Conservation (phyloP, 345 rosid genomes). For the Lumnitzera racemosa region DNA sequence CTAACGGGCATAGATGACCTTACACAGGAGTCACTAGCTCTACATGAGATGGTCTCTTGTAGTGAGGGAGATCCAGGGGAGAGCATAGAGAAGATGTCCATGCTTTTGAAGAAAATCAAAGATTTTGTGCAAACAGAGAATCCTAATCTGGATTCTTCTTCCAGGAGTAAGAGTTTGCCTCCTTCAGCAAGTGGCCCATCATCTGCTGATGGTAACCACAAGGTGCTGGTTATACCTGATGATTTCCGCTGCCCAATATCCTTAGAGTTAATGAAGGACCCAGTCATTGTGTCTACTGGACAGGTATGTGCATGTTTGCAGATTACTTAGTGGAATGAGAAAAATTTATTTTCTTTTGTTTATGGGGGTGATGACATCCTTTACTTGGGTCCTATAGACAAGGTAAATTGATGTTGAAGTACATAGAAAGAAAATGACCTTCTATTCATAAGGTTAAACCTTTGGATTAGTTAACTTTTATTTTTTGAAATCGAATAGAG, state of each 20-base stretch:
- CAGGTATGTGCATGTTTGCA: conserved; percentile 46
- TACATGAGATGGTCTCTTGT: conserved; percentile 75
- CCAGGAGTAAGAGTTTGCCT: conserved; percentile 29
- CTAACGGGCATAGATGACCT: conserved; percentile 66
- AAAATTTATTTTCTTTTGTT: no score
- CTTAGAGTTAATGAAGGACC: conserved; percentile 93
- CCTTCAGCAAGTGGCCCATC: conserved; percentile 51
- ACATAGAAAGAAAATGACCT: no score
- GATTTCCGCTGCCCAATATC: conserved; percentile 99
- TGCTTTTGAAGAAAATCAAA: conserved; percentile 69
- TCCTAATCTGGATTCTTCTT: conserved; percentile 41
- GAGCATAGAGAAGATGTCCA: conserved; percentile 80
- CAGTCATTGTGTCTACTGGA: conserved; percentile 94
- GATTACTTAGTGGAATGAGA: no score
- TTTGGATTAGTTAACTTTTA: no score
- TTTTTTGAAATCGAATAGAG: no score
- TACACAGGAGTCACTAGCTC: conserved; percentile 83
- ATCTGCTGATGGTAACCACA: conserved; percentile 48
- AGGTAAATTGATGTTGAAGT: no score
- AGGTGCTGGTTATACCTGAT: conserved; percentile 67
- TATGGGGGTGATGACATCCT: no score
- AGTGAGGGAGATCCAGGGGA: conserved; percentile 67
- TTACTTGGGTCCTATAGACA: no score
- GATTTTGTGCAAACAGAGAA: conserved; percentile 80
- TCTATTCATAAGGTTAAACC: no score